Evolutionary conservation across 2,329 filamentous ascomycete genomes (phyloP).

Genomic region (Beauveria asiatica): DNA sequence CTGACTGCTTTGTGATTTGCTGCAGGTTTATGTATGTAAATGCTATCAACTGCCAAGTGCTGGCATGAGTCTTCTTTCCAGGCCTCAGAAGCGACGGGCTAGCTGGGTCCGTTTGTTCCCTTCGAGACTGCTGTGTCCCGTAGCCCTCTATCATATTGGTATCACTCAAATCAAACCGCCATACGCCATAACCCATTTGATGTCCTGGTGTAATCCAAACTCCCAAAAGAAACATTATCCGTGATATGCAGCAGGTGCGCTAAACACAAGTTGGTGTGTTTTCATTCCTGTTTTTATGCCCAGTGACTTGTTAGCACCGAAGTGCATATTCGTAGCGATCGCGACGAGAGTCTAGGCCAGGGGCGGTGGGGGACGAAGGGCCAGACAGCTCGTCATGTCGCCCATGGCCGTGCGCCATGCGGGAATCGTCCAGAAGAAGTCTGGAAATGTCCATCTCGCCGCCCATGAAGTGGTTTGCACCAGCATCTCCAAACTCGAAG

Average conservation of each 20-base stretch:
- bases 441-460: conserved; percentile 57
- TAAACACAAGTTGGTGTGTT: conserved; percentile 7
- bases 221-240: conserved; percentile 6
- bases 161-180: conserved; percentile 9
- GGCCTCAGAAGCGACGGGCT: conserved; percentile 3
- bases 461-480: conserved; percentile 31
- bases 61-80: background rate
- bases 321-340: conserved; percentile 14
- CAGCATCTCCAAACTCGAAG: conserved; percentile 37
- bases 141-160: conserved; percentile 10
- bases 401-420: conserved; percentile 18
- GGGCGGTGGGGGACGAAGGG: conserved; percentile 17
- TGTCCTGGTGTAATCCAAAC: conserved; percentile 9
- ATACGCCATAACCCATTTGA: conserved; percentile 8
- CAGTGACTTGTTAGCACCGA: conserved; percentile 13
- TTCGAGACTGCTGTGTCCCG: conserved; percentile 7
- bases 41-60: conserved; percentile 3
- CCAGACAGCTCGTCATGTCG: conserved; percentile 21
- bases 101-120: conserved; percentile 10
- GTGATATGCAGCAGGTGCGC: background rate
- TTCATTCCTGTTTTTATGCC: background rate
- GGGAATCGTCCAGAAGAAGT: conserved; percentile 47
- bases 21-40: conserved; percentile 1
- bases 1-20: conserved; percentile 5
- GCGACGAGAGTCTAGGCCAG: conserved; percentile 14